phyloP scores from a whole-genome alignment of 2,329 filamentous ascomycete species.

The Niveomyces coronatus region DNA sequence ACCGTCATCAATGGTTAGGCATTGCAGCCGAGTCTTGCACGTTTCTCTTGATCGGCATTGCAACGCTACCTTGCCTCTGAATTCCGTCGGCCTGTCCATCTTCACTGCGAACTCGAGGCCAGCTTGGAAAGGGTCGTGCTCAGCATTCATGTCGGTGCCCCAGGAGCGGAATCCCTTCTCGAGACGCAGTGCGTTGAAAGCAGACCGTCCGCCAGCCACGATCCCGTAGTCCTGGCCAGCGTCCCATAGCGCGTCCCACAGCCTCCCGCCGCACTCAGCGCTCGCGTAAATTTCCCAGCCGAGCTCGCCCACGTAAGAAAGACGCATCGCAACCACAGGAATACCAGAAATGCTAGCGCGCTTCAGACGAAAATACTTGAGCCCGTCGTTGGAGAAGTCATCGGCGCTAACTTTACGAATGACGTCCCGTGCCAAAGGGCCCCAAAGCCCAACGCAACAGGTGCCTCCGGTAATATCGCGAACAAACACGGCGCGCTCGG shows the following conservation, averaged over 20 bases:
- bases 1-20: slow-evolving; percentile 45
- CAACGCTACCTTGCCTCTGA: slow-evolving; percentile 41
- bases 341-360: slow-evolving; percentile 40
- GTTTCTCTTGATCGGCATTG: slow-evolving; percentile 28
- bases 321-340: slow-evolving; percentile 43
- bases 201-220: slow-evolving; percentile 46
- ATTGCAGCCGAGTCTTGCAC: slow-evolving; percentile 28
- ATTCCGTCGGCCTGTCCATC: slow-evolving; percentile 34
- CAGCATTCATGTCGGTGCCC: slow-evolving; percentile 48
- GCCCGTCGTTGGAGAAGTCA: slow-evolving; percentile 33
- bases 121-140: slow-evolving; percentile 50
- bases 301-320: slow-evolving; percentile 50
- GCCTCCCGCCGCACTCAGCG: slow-evolving; percentile 44
- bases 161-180: slow-evolving; percentile 50
- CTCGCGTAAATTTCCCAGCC: slow-evolving; percentile 54
- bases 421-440: slow-evolving; percentile 43
- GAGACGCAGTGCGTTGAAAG: slow-evolving; percentile 47
- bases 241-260: slow-evolving; percentile 49
- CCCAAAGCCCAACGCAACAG: slow-evolving; percentile 53
- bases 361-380: slow-evolving; percentile 42
- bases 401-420: slow-evolving; percentile 33
- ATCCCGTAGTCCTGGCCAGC: slow-evolving; percentile 45
- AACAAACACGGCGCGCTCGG: slow-evolving; percentile 37
- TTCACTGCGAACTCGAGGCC: slow-evolving; percentile 43
- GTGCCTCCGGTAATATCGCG: slow-evolving; percentile 50